Conservation (phyloP, 73 alveolate species). For the Urostyla sp. region DNA sequence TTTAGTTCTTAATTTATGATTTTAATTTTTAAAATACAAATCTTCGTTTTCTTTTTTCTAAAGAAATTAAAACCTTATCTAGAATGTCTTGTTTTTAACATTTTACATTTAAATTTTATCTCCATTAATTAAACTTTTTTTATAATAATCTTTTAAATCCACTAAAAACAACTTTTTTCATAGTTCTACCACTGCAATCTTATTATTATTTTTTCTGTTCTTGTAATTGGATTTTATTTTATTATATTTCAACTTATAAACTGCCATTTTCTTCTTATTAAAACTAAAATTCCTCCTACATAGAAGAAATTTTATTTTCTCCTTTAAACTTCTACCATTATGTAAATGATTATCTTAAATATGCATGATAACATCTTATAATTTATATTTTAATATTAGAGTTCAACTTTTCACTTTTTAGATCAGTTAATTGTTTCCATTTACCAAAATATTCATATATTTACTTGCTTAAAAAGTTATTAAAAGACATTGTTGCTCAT, state of each 20-base stretch:
- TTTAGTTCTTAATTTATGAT: neutral
- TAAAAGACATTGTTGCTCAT: neutral
- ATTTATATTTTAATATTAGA: neutral
- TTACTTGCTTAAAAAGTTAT: conserved; percentile 11
- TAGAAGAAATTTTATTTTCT: neutral
- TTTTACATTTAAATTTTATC: neutral
- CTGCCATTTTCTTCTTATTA: neutral
- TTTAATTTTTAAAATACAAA: neutral
- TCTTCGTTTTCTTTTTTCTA: conserved; percentile 32
- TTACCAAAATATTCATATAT: neutral
- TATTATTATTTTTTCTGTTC: conserved; percentile 5
- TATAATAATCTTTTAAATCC: neutral
- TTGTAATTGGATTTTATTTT: neutral
- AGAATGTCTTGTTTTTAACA: neutral
- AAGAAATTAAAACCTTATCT: neutral
- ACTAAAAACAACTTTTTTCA: conserved; percentile 3
- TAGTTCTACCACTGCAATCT: conserved; percentile 21
- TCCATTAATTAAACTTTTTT: conserved; percentile 15
- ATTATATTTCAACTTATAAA: neutral
- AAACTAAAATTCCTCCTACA: neutral
- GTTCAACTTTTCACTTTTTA: neutral
- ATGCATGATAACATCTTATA: neutral
- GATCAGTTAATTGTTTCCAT: conserved; percentile 7
- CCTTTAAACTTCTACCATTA: conserved; percentile 40
- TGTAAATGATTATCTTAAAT: conserved; percentile 16